Percentiles rank a stretch among this genome's conserved stretches.
Evolutionary conservation across 116 monocot species (phyloP).

Genomic region (Iris pallida): DNA sequence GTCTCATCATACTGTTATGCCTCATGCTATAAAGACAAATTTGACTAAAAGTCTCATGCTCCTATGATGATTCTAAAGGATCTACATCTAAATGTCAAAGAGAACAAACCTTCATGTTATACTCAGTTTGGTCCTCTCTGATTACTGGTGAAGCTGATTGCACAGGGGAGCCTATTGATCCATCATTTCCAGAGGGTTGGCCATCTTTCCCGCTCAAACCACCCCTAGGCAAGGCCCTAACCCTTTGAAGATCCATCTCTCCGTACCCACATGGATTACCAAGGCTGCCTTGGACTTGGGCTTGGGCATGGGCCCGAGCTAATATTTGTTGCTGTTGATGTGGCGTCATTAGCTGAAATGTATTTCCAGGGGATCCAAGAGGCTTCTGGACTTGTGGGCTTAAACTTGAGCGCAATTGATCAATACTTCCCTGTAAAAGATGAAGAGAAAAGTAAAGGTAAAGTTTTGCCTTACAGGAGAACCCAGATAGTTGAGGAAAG

Average conservation of each 20-base stretch:
- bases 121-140: conserved; percentile 24
- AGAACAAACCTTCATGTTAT: conserved; percentile 26
- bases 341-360: conserved; percentile 39
- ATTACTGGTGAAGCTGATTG: conserved; percentile 37
- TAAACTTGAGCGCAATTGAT: conserved; percentile 35
- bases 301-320: conserved; percentile 14
- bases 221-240: conserved; percentile 21
- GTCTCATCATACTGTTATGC: no score
- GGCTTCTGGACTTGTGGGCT: conserved; percentile 35
- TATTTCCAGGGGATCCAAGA: conserved; percentile 19
- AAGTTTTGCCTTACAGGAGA: no score
- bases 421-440: conserved; percentile 23
- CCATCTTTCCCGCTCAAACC: conserved; percentile 38
- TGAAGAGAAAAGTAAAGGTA: no score
- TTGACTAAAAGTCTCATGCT: no score
- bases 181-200: conserved; percentile 27
- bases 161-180: conserved; percentile 35
- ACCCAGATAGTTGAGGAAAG: no score
- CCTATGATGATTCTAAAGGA: no score
- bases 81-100: neutral
- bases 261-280: conserved; percentile 20
- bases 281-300: conserved; percentile 19
- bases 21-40: no score
- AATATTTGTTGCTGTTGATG: conserved; percentile 23
- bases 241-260: conserved; percentile 4